Evolutionary conservation across 2,329 filamentous ascomycete genomes (phyloP).

Genomic region (Ophiostoma himal-ulmi): DNA sequence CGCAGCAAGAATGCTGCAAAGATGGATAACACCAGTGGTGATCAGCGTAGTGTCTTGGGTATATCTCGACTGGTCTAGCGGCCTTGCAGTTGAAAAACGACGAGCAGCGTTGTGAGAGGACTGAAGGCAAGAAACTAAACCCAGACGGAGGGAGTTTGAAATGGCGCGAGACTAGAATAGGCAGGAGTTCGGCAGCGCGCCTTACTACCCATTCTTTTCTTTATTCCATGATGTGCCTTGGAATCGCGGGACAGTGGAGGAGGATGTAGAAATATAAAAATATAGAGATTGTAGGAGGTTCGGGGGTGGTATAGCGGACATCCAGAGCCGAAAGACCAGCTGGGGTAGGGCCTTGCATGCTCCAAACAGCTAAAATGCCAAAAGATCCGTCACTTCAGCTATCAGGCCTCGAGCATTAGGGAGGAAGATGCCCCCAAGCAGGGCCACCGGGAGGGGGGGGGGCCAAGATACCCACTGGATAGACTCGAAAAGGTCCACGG

Average conservation of each 20-base stretch:
- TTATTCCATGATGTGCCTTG: conserved; percentile 7
- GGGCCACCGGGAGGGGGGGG: too few relatives aligned
- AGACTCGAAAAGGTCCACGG: not conserved
- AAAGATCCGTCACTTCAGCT: not conserved
- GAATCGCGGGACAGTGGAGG: not conserved
- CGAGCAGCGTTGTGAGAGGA: too few relatives aligned
- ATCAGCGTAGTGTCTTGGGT: not conserved
- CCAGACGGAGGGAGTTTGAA: not conserved
- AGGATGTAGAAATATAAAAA: not conserved
- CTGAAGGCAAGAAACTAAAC: not conserved
- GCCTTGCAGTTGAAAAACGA: not conserved
- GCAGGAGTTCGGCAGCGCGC: not conserved
- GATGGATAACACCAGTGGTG: not conserved
- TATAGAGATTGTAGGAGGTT: not conserved
- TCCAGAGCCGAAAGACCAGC: not conserved
- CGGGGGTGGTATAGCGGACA: not conserved
- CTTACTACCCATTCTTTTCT: not conserved
- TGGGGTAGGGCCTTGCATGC: not conserved
- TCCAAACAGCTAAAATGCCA: not conserved
- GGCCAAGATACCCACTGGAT: not conserved
- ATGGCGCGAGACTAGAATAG: conserved; percentile 5
- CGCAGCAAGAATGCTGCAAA: not conserved
- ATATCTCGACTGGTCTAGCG: not conserved
- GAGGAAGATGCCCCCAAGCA: not conserved
- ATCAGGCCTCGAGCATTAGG: not conserved